These are phyloP conservation scores for Raddia distichophylla DNA, from an alignment of 176 grass and related monocot species.

Conservation along the genomic window DNA sequence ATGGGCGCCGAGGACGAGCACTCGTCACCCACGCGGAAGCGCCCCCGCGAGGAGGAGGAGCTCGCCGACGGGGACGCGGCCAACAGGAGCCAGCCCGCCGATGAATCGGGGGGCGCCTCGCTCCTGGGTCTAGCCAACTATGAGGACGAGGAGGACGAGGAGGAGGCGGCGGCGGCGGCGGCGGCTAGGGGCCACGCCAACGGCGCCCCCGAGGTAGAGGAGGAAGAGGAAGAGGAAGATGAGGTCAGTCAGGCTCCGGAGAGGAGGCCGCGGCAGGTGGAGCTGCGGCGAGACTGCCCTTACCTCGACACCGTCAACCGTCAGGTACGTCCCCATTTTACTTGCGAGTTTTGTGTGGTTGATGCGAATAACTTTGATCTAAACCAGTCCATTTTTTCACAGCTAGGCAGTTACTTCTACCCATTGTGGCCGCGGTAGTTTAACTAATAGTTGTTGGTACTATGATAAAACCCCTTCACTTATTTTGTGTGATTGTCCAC, in stretches of 20 bases:
- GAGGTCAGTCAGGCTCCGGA: conserved; percentile 46
- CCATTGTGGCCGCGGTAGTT: background rate
- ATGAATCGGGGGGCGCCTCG: conserved; percentile 25
- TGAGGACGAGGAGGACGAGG: conserved; percentile 61
- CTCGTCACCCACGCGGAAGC: conserved; percentile 36
- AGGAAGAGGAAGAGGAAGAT: conserved; percentile 14
- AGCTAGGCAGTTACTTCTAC: background rate
- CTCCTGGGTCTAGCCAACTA: conserved; percentile 66
- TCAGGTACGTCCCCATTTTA: conserved; percentile 53
- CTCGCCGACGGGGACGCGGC: background rate
- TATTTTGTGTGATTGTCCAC: background rate
- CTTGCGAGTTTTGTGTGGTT: background rate
- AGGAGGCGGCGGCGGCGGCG: background rate
- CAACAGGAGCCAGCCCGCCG: conserved; percentile 42
- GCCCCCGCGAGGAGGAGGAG: conserved; percentile 42
- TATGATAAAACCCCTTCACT: background rate
- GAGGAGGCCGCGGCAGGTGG: conserved; percentile 71
- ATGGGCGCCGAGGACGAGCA: conserved; percentile 42
- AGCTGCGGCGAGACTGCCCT: conserved; percentile 82
- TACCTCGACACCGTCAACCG: conserved; percentile 99
- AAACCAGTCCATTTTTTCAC: background rate
- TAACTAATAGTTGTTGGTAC: background rate
- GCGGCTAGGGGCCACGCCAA: conserved; percentile 23
- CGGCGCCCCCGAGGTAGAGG: conserved; percentile 8
- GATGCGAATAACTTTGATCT: background rate